These are phyloP conservation scores for Fusarium sublunatum DNA, from an alignment of 2,329 filamentous ascomycete genomes.

Conservation along the genomic window DNA sequence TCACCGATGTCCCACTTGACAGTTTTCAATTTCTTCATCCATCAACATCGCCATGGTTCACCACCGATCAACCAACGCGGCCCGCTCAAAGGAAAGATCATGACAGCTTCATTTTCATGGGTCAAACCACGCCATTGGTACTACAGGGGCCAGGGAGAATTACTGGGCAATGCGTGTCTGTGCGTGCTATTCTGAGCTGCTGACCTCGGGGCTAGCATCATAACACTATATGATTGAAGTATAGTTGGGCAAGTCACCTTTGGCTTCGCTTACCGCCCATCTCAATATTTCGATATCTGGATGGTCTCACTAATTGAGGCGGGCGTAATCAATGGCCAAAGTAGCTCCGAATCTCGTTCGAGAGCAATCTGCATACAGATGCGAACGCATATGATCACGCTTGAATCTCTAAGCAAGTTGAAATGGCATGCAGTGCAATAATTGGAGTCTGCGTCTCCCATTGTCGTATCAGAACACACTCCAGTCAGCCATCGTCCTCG, in stretches of 20 bases:
- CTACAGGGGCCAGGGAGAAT: neutral
- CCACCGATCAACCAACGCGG: constrained; percentile 1
- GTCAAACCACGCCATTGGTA: constrained; percentile 15
- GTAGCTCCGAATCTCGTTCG: constrained; percentile 1
- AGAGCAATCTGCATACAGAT: constrained; percentile 16
- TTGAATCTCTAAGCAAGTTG: neutral
- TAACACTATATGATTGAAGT: constrained; percentile 33
- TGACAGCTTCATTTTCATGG: constrained; percentile 13
- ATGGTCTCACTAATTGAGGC: constrained; percentile 24
- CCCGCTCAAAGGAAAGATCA: constrained; percentile 9
- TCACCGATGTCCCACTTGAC: too few relatives aligned
- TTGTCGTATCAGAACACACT: constrained; percentile 27
- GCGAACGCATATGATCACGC: constrained; percentile 9
- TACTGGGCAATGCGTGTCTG: constrained; percentile 10
- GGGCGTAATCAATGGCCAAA: constrained; percentile 13
- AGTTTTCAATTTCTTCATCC: neutral
- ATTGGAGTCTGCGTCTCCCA: constrained; percentile 6
- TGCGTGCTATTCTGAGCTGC: constrained; percentile 30
- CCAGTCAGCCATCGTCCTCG: neutral
- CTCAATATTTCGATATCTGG: constrained; percentile 1
- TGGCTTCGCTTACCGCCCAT: constrained; percentile 35
- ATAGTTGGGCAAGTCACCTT: constrained; percentile 31
- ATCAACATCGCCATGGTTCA: neutral
- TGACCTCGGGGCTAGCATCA: constrained; percentile 40
- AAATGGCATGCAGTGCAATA: constrained; percentile 13